These are phyloP conservation scores for Populus euphratica DNA, from an alignment of 345 rosid genomes.

Conservation along the genomic window DNA sequence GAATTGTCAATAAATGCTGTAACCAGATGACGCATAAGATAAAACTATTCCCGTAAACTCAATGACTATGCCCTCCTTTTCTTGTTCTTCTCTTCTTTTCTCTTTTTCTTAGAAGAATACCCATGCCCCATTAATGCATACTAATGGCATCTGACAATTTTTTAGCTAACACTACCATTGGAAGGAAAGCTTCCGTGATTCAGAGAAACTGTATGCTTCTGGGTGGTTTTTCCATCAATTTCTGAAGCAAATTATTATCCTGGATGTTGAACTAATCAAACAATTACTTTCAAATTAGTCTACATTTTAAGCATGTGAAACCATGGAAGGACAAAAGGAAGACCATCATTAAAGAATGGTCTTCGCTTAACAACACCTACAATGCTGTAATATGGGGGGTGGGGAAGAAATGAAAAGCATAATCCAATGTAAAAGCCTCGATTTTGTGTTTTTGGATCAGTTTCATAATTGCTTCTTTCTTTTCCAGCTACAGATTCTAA, in stretches of 20 bases:
- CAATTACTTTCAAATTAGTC: neutral
- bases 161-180: neutral
- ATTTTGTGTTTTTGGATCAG: conserved; percentile 11
- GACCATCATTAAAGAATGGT: neutral
- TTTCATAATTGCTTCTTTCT: conserved; percentile 2
- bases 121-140: neutral
- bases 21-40: neutral
- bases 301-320: neutral
- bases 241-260: neutral
- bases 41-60: neutral
- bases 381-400: neutral
- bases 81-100: too few species aligned
- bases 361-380: neutral
- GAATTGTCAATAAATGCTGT: neutral
- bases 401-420: neutral
- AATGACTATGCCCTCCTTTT: neutral
- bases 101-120: too few species aligned
- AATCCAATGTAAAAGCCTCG: neutral
- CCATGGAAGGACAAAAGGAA: neutral
- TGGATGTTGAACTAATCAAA: neutral
- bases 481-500: conserved; percentile 21
- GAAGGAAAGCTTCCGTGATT: neutral
- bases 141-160: neutral
- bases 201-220: neutral
- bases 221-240: neutral